Conservation (phyloP, 805 yeast species). For the Pichia paraexigua region DNA sequence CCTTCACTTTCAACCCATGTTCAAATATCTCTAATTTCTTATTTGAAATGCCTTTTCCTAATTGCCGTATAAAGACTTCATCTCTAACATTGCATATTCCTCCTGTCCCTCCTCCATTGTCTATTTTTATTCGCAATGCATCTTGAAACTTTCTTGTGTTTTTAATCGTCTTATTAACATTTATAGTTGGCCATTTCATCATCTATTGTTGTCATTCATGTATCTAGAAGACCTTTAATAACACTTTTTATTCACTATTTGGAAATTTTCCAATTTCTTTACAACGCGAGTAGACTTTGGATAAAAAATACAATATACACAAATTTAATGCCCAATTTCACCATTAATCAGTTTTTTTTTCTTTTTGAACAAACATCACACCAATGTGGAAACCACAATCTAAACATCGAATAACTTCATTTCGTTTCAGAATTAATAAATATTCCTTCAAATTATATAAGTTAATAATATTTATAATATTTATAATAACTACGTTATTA, state of each 20-base stretch:
- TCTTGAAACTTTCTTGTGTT: not conserved
- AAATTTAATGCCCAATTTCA: too few species aligned
- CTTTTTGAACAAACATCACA: too few species aligned
- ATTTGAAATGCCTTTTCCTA: not conserved
- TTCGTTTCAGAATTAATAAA: not conserved
- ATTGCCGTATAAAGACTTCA: not conserved
- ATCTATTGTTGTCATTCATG: not conserved
- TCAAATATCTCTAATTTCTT: not conserved
- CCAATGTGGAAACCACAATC: not conserved
- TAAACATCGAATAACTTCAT: not conserved
- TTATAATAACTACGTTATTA: not conserved
- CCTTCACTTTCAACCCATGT: not conserved
- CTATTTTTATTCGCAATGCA: not conserved
- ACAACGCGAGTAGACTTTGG: too few species aligned
- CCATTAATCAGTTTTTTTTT: too few species aligned
- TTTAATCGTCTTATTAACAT: not conserved
- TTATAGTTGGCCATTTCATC: not conserved
- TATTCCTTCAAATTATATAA: not conserved
- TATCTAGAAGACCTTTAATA: too few species aligned
- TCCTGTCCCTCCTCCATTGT: not conserved
- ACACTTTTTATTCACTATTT: too few species aligned
- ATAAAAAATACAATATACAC: too few species aligned
- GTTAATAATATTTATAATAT: not conserved
- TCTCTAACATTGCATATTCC: too few species aligned
- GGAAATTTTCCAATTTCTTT: not conserved